Evolutionary conservation across 2,329 filamentous ascomycete genomes (phyloP).

Genomic region (Immersiporthe knoxdaviesiana): DNA sequence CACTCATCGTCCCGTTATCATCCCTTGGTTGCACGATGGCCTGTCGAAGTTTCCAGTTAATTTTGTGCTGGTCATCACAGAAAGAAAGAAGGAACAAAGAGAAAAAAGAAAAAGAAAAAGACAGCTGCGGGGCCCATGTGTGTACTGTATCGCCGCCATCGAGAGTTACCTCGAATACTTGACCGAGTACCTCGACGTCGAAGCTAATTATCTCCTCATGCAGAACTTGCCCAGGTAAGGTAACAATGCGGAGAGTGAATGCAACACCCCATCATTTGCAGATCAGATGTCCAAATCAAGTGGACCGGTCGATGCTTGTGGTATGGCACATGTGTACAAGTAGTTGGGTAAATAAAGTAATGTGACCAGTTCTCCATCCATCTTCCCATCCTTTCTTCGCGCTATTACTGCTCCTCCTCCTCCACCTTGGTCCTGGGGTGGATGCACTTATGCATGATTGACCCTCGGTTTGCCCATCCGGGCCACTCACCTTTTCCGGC

Average conservation of each 20-base stretch:
- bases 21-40: background rate
- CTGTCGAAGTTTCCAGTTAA: no score
- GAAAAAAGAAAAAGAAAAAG: no score
- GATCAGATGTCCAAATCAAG: conserved; percentile 15
- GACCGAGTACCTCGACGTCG: no score
- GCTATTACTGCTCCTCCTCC: background rate
- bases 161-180: no score
- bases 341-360: no score
- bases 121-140: no score
- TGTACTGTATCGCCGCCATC: no score
- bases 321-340: background rate
- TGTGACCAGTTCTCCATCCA: background rate
- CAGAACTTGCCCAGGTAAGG: background rate
- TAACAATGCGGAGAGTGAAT: conserved; percentile 1
- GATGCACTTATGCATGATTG: background rate
- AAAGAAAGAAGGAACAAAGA: no score
- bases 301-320: background rate
- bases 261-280: background rate
- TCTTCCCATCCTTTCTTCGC: background rate
- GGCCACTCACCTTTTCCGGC: background rate
- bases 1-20: background rate
- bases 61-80: no score
- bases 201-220: background rate
- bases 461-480: background rate
- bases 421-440: background rate